phyloP scores from a whole-genome alignment of 768 basidiomycete species.

The Ramaria rubella region DNA sequence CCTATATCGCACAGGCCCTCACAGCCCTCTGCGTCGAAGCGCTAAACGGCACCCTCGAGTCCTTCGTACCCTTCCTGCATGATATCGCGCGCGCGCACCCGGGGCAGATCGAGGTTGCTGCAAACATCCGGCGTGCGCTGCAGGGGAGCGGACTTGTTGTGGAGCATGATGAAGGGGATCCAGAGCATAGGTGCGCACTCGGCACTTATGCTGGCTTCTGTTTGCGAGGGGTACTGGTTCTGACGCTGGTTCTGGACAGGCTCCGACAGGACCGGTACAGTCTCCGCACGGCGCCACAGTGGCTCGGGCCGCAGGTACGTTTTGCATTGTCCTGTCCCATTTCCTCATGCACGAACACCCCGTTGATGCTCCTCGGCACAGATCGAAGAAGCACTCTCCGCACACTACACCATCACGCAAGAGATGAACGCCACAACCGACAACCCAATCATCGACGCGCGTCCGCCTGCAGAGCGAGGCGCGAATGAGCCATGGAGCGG shows the following conservation, averaged over 20 bases:
- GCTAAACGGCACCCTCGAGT: slow-evolving; percentile 20
- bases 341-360: no score
- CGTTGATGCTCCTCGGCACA: no score
- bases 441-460: slow-evolving; percentile 26
- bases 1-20: not conserved
- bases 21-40: slow-evolving; percentile 26
- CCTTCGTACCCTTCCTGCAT: slow-evolving; percentile 23
- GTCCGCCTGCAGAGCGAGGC: not conserved
- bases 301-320: slow-evolving; percentile 23
- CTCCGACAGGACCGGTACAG: slow-evolving; percentile 27
- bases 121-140: slow-evolving; percentile 17
- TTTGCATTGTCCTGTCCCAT: no score
- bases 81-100: slow-evolving; percentile 24
- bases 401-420: slow-evolving; percentile 15
- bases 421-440: slow-evolving; percentile 27
- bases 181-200: no score
- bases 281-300: slow-evolving; percentile 19
- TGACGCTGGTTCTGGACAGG: slow-evolving; percentile 18
- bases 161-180: slow-evolving; percentile 17
- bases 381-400: no score
- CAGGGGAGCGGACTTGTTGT: slow-evolving; percentile 15
- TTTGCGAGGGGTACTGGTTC: no score
- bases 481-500: no score
- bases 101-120: slow-evolving; percentile 22
- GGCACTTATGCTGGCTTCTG: not conserved